Evolutionary conservation across 2,329 filamentous ascomycete genomes (phyloP).

Genomic region (Cephalotrichum gorgonifer): DNA sequence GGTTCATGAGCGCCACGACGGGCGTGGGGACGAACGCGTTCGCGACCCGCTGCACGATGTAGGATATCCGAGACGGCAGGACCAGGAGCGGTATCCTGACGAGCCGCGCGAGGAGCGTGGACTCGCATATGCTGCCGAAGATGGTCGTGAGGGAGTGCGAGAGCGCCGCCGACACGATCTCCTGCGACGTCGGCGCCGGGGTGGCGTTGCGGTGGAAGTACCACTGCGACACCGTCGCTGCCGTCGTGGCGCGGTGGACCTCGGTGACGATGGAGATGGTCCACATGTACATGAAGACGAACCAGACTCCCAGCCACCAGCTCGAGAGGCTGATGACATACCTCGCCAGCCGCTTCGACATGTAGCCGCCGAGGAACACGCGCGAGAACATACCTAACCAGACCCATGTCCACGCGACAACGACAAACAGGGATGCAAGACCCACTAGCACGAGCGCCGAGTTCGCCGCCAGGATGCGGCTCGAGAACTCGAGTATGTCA

Average conservation of each 20-base stretch:
- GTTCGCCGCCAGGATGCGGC: slow-evolving; percentile 76
- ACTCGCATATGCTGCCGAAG: slow-evolving; percentile 86
- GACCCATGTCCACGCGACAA: slow-evolving; percentile 86
- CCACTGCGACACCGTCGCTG: slow-evolving; percentile 95
- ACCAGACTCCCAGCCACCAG: slow-evolving; percentile 92
- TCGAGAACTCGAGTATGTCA: slow-evolving; percentile 84
- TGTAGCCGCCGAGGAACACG: slow-evolving; percentile 86
- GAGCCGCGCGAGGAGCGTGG: slow-evolving; percentile 68
- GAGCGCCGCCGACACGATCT: slow-evolving; percentile 76
- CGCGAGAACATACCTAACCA: slow-evolving; percentile 97
- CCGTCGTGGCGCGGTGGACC: slow-evolving; percentile 82
- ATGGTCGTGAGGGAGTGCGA: slow-evolving; percentile 74
- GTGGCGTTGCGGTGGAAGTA: slow-evolving; percentile 89
- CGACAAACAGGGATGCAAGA: slow-evolving; percentile 60
- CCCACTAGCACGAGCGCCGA: slow-evolving; percentile 77
- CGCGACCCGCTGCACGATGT: slow-evolving; percentile 59
- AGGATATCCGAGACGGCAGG: slow-evolving; percentile 59
- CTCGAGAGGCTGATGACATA: slow-evolving; percentile 82
- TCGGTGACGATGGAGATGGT: slow-evolving; percentile 79
- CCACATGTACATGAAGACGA: slow-evolving; percentile 93
- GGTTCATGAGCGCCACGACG: slow-evolving; percentile 78
- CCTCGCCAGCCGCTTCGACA: slow-evolving; percentile 47
- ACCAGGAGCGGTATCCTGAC: slow-evolving; percentile 79
- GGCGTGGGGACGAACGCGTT: slow-evolving; percentile 79
- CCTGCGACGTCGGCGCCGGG: slow-evolving; percentile 64